Evolutionary conservation across 768 basidiomycete species (phyloP), one percentile per base, ranked within the genome.

Genomic region (Lactarius tabidus): DNA sequence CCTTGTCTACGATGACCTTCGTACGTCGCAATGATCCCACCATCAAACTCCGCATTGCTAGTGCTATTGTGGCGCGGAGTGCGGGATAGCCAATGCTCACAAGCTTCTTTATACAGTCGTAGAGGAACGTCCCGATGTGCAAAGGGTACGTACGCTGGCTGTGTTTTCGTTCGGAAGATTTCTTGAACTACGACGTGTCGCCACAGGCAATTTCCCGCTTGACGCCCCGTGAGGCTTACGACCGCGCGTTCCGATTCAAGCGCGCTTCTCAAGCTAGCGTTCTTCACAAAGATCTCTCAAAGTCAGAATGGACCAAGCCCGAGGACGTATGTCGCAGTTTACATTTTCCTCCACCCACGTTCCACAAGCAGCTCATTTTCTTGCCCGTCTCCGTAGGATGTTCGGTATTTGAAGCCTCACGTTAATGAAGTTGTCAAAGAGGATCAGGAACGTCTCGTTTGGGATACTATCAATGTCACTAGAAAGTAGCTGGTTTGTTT

Each of bases 1-100:
- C 70, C 85, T 98, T 78, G 86, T 84, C 73, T 95, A 97, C 75
- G 96, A 99, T 76, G 96, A 99, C 82, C 85, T 99, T 73, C 80
- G 92, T 94, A 70, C 76, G 92, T 84, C 23, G 6, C n/a, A 51
- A 20, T n/a, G n/a, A n/a, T n/a, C 28, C 33, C 62, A 41, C 18
- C 31, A 35, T 38, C 57, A 48, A 66, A 58, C 65, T 58, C 65
- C 60, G 60, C 55, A 12, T 23, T 14, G 0, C 57, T 56, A 60
- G 43, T 62, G 63, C 58, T 28, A 17, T 62, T 45, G 14, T 60
- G 20, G 60, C 55, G n/a, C 59, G 33, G 28, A 28, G 29, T 38
- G 35, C 14, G 23, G 14, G 48, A 41, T 33, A 41, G 18, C 41
- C 31, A 51, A 60, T 57, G 54, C 62, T 54, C 53, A 64, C 57